Conservation (phyloP, 2,329 filamentous ascomycete species). For the Hypoxylon sp. region DNA sequence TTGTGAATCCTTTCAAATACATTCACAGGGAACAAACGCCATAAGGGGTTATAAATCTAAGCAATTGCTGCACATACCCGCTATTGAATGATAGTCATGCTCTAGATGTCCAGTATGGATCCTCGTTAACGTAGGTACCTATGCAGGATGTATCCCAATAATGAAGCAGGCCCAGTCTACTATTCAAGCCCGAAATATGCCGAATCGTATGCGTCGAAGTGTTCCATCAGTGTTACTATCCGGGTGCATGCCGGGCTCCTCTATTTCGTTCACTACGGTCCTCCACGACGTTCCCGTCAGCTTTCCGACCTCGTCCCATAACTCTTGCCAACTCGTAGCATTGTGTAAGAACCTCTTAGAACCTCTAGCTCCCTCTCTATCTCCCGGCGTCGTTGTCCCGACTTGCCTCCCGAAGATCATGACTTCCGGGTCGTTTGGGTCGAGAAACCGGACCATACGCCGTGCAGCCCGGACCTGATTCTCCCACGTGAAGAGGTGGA, state of each 20-base stretch:
- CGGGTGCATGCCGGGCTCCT: slow-evolving; percentile 36
- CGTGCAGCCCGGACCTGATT: slow-evolving; percentile 63
- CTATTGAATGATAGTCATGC: neutral
- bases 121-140: slow-evolving; percentile 8
- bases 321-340: slow-evolving; percentile 63
- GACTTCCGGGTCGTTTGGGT: slow-evolving; percentile 60
- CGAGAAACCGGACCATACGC: slow-evolving; percentile 63
- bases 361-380: slow-evolving; percentile 45
- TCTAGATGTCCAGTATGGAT: neutral
- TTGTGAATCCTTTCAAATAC: neutral
- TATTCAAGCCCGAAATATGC: slow-evolving; percentile 47
- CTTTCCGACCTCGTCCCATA: slow-evolving; percentile 69
- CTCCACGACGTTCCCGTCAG: slow-evolving; percentile 66
- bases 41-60: neutral
- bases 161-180: neutral
- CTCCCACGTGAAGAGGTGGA: slow-evolving; percentile 65
- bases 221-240: slow-evolving; percentile 40
- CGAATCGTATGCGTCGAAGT: slow-evolving; percentile 49
- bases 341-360: slow-evolving; percentile 64
- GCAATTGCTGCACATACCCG: neutral
- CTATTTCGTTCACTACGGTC: slow-evolving; percentile 59
- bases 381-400: slow-evolving; percentile 56
- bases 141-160: neutral
- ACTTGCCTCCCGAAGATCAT: slow-evolving; percentile 69
- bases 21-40: neutral